Evolutionary conservation across 768 basidiomycete genomes (phyloP), one percentile per base, ranked within the genome.

Genomic region (Collybia nuda): DNA sequence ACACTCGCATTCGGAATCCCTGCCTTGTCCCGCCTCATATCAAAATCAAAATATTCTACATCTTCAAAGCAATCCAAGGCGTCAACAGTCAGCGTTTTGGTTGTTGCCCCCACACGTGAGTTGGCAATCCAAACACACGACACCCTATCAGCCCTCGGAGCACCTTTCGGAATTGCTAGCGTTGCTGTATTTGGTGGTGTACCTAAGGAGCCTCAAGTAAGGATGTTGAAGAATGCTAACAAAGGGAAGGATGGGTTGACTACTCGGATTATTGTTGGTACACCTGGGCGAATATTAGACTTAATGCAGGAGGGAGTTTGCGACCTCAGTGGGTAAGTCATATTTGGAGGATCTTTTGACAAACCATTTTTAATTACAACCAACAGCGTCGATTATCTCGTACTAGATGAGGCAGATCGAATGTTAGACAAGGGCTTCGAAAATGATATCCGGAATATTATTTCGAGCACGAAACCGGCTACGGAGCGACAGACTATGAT

Each of bases 351-450:
- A 44, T 45, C 14, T 8, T 6, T 28, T 26, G 36, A 19, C 18
- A 46, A 55, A 36, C 14, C 9, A 23, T 40, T 55, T 11, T 15
- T 48, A 37, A 60, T 54, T 15, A 44, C 35, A 14, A 28, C 32
- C 15, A 43, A 4, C 54, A 93, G 90, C 23, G 93, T 98, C 12
- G 76, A 83, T 38, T 99, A 95, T 70, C 75, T 98, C 18, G 96
- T 98, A 8, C 74, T 99, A 53, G 97, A 99, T 63, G 97, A 99
- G 72, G 97, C 97, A 5, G 96, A 98, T 71, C 80, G 96, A 44
- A 98, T 98, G 96, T 76, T 99, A 44, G 97, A 98, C 67, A 93
- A 89, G 67, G 97, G 96, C 0, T 99, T 99, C 65, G 97, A 99
- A 67, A 97, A 98, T 61, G 97, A 98, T 64, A 97, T 98, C 52